Evolutionary conservation across 2,329 filamentous ascomycete genomes (phyloP), one percentile per base, ranked within the genome.

Genomic region (Didymella glomerata): DNA sequence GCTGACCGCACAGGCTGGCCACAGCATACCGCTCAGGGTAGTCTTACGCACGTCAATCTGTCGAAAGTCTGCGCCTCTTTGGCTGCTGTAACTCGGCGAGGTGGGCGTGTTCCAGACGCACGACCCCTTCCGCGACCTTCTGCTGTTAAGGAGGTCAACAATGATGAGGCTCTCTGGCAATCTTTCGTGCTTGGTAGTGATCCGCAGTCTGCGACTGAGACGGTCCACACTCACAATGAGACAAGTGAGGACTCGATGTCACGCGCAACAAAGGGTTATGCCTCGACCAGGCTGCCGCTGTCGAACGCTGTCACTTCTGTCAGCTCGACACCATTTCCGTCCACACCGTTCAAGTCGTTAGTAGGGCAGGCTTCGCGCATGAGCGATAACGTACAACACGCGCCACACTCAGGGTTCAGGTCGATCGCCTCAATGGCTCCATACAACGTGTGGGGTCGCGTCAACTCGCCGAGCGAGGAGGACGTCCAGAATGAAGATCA

Each of bases 131-230:
- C 18, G 36, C 41, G 44, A 42, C 32, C 41, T 50, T 22, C 11
- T 49, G 47, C 44, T 42, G 28, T 28, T n/a, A 49, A 54, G 54
- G 47, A 32, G 25, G 27, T 54, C 30, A 49, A 66, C 28, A 59
- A 65, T 13, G 64, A 68, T 40, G 74, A 76, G 48, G 57, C 58
- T 48, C 53, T 74, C 32, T 78, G 76, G 76, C 72, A 60, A 62
- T 66, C 53, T 13, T 75, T 76, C 42, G 70, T 75, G 25, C 70
- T 77, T 44, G 71, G 67, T 20, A 66, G 63, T 40, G 66, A 68
- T 27, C 18, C 30, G n/a, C 34, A 60, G n/a, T 56, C 57, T 44
- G 25, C 48, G 18, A 44, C 22, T 9, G 54, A 61, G 25, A 54
- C 40, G 22, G 44, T 50, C 24, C 32, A 55, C 38, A 49, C 41